Base-by-base conservation (phyloP, 768 basidiomycete species). In the Pulveroboletus sp. region DNA sequence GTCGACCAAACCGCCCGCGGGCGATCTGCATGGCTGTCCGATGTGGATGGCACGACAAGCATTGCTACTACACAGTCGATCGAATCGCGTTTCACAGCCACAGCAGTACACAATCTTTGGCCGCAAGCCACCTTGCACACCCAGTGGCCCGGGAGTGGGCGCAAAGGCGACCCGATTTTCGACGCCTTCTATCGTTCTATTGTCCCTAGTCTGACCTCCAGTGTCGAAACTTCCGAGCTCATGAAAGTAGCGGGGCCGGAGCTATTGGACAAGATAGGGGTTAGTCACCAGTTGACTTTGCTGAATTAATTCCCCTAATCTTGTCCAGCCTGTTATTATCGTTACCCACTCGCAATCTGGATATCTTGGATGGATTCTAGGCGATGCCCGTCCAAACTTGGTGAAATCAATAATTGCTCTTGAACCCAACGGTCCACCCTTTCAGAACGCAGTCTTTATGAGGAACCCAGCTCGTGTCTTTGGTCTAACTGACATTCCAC, bases 121-220 rank as follows among this genome's bases (percentile, higher is more conserved):
- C 72, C 76, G 0, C 69, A 75, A 54, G 73, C 77, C 4, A 50
- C 53, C 2, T 57, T 76, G 36, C 76, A 77, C 40, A 78, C 75
- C 0, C 76, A 78, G 49, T 79, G 78, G 78, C 77, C 75, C 3
- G 78, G 78, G 16, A 74, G 70, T 43, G 78, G 78, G n/a, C 70
- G 62, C 40, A 57, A 63, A 24, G 76, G 76, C 5, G 78, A 80
- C 43, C 54, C 69, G 0, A 56, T 58, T 10, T 80, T 79, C 45
- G 71, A 79, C 39, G 61, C 61, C 19, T 76, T 79, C 52, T 79
- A 72, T 45, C 65, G 68, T 5, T 74, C 77, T 1, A 67, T 67
- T 5, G 60, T 75, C 20, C 76, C 76, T 6, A 58, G 66, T 37
- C 64, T 79, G 16, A 49, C 56, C 16, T 73, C 72, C 16, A 49